These are phyloP conservation scores for Mucor irregularis DNA, from an alignment of 371 early-diverging fungal species.

Conservation along the genomic window DNA sequence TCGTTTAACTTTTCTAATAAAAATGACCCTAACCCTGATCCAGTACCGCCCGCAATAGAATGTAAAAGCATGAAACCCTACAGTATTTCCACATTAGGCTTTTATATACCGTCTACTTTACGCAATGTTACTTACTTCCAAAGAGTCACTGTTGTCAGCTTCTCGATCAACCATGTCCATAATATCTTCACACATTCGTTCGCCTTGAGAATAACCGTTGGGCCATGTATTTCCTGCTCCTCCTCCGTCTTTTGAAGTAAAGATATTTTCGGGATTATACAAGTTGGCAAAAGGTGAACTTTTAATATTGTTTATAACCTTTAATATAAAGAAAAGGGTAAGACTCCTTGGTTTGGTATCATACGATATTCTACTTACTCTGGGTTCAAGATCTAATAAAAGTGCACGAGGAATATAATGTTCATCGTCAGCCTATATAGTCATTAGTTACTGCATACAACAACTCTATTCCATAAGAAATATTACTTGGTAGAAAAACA, in stretches of 20 bases:
- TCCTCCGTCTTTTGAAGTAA: slow-evolving; percentile 85
- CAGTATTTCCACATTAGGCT: neutral
- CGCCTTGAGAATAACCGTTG: slow-evolving; percentile 83
- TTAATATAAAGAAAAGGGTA: too few relatives aligned
- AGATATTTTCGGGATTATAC: slow-evolving; percentile 93
- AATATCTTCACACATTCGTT: slow-evolving; percentile 78
- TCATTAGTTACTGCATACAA: neutral
- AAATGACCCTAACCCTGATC: slow-evolving; percentile 95
- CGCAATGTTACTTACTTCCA: slow-evolving; percentile 59
- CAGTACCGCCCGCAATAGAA: slow-evolving; percentile 97
- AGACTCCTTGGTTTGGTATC: too few relatives aligned
- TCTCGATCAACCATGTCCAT: slow-evolving; percentile 95
- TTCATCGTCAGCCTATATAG: slow-evolving; percentile 83
- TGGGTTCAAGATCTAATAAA: slow-evolving; percentile 91
- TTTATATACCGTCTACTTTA: neutral
- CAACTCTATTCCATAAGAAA: neutral
- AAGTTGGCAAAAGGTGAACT: slow-evolving; percentile 74
- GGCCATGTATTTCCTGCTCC: slow-evolving; percentile 98
- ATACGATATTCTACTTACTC: too few relatives aligned
- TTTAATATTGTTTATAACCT: slow-evolving; percentile 76
- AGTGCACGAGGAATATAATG: slow-evolving; percentile 94
- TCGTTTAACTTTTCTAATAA: slow-evolving; percentile 89
- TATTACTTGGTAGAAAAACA: slow-evolving; percentile 96
- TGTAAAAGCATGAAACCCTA: slow-evolving; percentile 89
- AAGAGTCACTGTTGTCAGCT: slow-evolving; percentile 89